Percentiles rank a stretch among this genome's conserved stretches.
These are phyloP conservation scores for Isoetes engelmannii DNA, from an alignment of 83 land plant species.

Conservation along the genomic window DNA sequence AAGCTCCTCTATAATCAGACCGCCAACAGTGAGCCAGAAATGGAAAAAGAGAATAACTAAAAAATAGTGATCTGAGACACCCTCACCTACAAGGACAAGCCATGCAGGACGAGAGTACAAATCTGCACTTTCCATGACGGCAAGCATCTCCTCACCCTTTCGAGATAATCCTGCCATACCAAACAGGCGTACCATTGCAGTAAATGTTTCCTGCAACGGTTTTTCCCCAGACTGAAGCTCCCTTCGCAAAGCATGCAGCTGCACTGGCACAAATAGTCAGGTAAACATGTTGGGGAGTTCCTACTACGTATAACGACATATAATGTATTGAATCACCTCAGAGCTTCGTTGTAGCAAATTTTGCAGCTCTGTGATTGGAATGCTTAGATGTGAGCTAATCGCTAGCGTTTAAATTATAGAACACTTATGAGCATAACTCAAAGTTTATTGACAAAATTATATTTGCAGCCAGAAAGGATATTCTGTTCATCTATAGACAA, in stretches of 20 bases:
- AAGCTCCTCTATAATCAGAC: slow-evolving; percentile 62
- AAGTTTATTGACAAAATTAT: too few relatives aligned
- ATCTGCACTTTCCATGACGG: slow-evolving; percentile 76
- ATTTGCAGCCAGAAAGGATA: too few relatives aligned
- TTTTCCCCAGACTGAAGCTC: slow-evolving; percentile 63
- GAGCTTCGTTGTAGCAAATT: too few relatives aligned
- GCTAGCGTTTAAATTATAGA: too few relatives aligned
- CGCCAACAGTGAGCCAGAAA: too few relatives aligned
- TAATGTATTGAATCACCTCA: too few relatives aligned
- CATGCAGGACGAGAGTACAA: slow-evolving; percentile 74
- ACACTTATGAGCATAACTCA: too few relatives aligned
- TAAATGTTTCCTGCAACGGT: slow-evolving; percentile 88
- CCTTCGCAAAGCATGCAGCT: slow-evolving; percentile 80
- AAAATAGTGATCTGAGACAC: neutral
- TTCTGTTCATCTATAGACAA: too few relatives aligned
- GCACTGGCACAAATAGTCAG: slow-evolving; percentile 20
- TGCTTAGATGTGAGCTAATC: too few relatives aligned
- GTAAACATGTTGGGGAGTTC: neutral
- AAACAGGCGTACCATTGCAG: slow-evolving; percentile 64
- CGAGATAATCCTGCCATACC: slow-evolving; percentile 60
- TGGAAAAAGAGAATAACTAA: too few relatives aligned
- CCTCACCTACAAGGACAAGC: slow-evolving; percentile 76
- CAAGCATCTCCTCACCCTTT: slow-evolving; percentile 73
- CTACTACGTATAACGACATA: too few relatives aligned
- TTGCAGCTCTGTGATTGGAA: too few relatives aligned